Evolutionary conservation across 306 rosid genomes (phyloP).

Genomic region (Prunus dulcis): DNA sequence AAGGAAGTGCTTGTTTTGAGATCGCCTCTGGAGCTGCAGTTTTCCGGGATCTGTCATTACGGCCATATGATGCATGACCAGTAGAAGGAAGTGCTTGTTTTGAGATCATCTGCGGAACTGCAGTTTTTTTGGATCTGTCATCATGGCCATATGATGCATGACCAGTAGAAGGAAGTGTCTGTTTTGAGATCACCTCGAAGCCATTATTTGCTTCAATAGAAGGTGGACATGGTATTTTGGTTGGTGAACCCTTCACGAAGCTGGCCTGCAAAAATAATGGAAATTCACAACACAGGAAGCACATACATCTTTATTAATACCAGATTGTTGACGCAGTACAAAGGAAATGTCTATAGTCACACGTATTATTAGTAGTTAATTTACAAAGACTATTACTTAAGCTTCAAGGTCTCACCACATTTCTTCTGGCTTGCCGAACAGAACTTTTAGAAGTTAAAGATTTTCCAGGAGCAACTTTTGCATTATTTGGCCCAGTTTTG

Average conservation of each 20-base stretch:
- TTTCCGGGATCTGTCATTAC: slow-evolving; percentile 20
- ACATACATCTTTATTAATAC: slow-evolving; percentile 20
- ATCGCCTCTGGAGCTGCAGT: slow-evolving; percentile 17
- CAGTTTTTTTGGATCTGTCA: slow-evolving; percentile 22
- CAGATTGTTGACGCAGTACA: not conserved
- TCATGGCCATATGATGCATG: slow-evolving; percentile 5
- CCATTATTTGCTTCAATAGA: slow-evolving; percentile 36
- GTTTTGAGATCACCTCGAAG: slow-evolving; percentile 17
- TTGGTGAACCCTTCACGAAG: slow-evolving; percentile 29
- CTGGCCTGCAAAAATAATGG: slow-evolving; percentile 41
- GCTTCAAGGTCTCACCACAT: slow-evolving; percentile 54
- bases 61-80: not conserved
- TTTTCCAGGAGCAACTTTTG: slow-evolving; percentile 39
- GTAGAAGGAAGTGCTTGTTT: slow-evolving; percentile 17
- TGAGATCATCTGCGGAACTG: slow-evolving; percentile 13
- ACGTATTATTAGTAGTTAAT: not conserved
- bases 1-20: slow-evolving; percentile 16
- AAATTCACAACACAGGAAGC: slow-evolving; percentile 14
- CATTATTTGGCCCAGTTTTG: slow-evolving; percentile 27
- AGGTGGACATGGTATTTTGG: slow-evolving; percentile 18
- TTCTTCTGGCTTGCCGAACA: slow-evolving; percentile 44
- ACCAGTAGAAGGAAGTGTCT: slow-evolving; percentile 17
- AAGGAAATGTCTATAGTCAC: not conserved
- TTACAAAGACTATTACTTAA: slow-evolving; percentile 20
- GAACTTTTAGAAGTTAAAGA: slow-evolving; percentile 40